These are phyloP conservation scores for Triglochin maritima DNA, from an alignment of 106 monocot species.

Conservation along the genomic window DNA sequence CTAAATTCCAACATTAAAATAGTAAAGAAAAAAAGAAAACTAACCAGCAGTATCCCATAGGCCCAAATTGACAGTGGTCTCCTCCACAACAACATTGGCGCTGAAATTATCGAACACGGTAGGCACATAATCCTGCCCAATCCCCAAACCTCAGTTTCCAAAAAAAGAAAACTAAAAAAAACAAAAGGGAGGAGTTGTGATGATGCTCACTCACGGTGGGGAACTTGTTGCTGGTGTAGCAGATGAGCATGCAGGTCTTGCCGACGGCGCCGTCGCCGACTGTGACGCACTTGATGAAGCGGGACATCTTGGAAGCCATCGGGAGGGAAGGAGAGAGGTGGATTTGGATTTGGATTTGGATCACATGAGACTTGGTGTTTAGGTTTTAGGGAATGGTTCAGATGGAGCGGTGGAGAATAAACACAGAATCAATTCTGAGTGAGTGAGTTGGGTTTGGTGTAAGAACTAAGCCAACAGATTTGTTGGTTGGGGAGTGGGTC, in stretches of 20 bases:
- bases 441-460: too few relatives aligned
- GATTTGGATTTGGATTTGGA: too few relatives aligned
- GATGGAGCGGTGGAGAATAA: too few relatives aligned
- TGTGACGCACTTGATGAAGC: constrained; percentile 93
- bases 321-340: too few relatives aligned
- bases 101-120: constrained; percentile 97
- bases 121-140: constrained; percentile 68
- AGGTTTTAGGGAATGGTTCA: too few relatives aligned
- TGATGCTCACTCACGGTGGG: constrained; percentile 41
- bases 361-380: too few relatives aligned
- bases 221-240: constrained; percentile 99
- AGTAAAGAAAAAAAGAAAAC: too few relatives aligned
- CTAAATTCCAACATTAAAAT: neutral
- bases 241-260: constrained; percentile 97
- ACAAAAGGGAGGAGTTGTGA: too few relatives aligned
- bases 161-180: too few relatives aligned
- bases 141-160: neutral
- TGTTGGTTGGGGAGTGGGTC: too few relatives aligned
- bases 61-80: constrained; percentile 73
- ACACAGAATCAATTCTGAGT: too few relatives aligned
- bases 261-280: constrained; percentile 93
- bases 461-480: too few relatives aligned
- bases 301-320: constrained; percentile 36
- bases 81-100: constrained; percentile 71
- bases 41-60: constrained; percentile 91